Base-by-base conservation (phyloP, 2,329 filamentous ascomycete genomes). In the Whalleya microplaca region DNA sequence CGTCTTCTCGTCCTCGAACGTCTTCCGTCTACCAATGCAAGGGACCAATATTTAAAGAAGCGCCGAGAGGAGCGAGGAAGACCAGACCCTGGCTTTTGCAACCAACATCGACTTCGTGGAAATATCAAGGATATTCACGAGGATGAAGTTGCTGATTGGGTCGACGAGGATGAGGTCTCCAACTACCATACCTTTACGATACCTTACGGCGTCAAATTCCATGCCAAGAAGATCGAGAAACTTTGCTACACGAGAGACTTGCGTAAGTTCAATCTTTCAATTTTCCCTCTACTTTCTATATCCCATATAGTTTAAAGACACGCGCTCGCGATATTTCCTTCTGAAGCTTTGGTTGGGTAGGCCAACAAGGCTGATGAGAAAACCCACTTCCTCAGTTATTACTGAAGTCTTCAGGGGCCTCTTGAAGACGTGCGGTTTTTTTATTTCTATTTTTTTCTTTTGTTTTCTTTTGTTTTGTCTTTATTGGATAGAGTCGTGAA, bases 81-180 rank as follows among this genome's bases (percentile, higher is more conserved):
- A 16, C 91, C 91, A 7, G 61, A 71, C 1, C 68, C 83, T 19
- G 18, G 20, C 6, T 73, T 81, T 49, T 78, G 80, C 46, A 75
- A 74, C 49, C 71, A 72, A 37, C 71, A 77, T 37, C 71, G 71
- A n/a, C 73, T 85, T 16, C 65, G 70, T 16, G 90, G 88, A 21
- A 92, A 95, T 64, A 85, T 95, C 74, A 96, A 95, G 68, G 85
- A 91, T 45, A 73, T 80, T 14, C 83, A 90, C 64, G 89, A 92
- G 61, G 90, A 95, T 59, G 92, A 96, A 64, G 82, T 94, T 41
- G 87, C 91, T 0, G 91, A 96, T 59, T 96, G 91, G 92, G 81
- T 90, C 2, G 85, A 89, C 5, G 84, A 89, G 53, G 85, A 90
- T 19, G 90, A 93, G 45, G 81, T 93, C 16, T 90, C 88, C 32